Percentiles rank a stretch among this genome's conserved stretches.
These are phyloP conservation scores for Coelastrella sp. DNA, from an alignment of 139 green algal species.

Conservation along the genomic window DNA sequence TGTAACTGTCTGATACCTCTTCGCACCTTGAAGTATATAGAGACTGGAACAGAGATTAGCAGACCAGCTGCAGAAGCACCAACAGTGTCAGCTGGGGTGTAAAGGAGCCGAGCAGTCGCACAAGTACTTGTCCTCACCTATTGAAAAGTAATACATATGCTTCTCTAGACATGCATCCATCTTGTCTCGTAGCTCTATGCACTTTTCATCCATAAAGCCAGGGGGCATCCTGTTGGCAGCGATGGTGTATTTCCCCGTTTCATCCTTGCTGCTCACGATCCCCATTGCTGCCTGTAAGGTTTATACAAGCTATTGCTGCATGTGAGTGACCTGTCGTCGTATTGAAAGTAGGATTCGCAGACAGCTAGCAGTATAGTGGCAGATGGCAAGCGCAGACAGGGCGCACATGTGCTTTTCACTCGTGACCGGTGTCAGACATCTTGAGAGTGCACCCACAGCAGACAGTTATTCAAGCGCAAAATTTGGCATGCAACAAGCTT, in stretches of 20 bases:
- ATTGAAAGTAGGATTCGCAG: no score
- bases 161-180: slow-evolving; percentile 43
- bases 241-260: slow-evolving; percentile 33
- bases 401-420: no score
- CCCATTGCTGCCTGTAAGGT: slow-evolving; percentile 1
- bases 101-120: no score
- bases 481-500: no score
- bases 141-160: slow-evolving; percentile 46
- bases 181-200: slow-evolving; percentile 30
- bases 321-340: no score
- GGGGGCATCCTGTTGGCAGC: slow-evolving; percentile 26
- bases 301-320: no score
- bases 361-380: no score
- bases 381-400: no score
- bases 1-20: neutral
- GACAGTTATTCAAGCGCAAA: no score
- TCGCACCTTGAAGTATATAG: slow-evolving; percentile 34
- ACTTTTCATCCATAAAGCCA: slow-evolving; percentile 44
- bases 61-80: slow-evolving; percentile 24
- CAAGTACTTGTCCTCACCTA: slow-evolving; percentile 8
- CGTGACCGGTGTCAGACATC: no score
- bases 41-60: slow-evolving; percentile 11
- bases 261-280: slow-evolving; percentile 47
- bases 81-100: neutral
- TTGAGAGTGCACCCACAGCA: no score